phyloP scores from a whole-genome alignment of 192 early-diverging fungal species.

The Backusella australiensis region DNA sequence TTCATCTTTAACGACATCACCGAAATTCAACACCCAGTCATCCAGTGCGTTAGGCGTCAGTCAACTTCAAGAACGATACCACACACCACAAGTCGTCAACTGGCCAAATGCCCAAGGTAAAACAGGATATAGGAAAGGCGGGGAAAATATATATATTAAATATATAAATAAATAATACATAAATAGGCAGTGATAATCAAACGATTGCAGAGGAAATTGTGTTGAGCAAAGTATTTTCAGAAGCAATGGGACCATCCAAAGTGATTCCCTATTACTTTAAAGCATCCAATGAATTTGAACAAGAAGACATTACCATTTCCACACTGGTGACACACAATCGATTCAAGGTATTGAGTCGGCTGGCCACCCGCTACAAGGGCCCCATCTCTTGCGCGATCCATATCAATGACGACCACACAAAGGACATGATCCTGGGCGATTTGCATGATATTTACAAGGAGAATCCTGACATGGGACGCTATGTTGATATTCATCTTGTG shows the following conservation, averaged over 20 bases:
- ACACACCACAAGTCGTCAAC: constrained; percentile 27
- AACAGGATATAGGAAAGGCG: no score
- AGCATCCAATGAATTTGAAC: constrained; percentile 41
- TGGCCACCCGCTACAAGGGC: constrained; percentile 51
- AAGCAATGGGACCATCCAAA: constrained; percentile 58
- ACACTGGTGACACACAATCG: constrained; percentile 59
- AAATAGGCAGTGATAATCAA: constrained; percentile 8
- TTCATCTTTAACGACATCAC: neutral
- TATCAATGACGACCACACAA: constrained; percentile 50
- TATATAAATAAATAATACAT: neutral
- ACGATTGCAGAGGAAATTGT: constrained; percentile 50
- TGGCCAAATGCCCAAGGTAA: constrained; percentile 37
- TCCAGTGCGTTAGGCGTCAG: constrained; percentile 11
- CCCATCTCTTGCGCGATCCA: constrained; percentile 61
- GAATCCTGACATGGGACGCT: constrained; percentile 47
- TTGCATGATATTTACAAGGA: constrained; percentile 48
- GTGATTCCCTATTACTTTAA: constrained; percentile 62
- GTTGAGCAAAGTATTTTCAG: constrained; percentile 55
- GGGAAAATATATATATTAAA: neutral
- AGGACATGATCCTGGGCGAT: constrained; percentile 45
- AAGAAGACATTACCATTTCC: constrained; percentile 58
- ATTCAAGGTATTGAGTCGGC: constrained; percentile 47
- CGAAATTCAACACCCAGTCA: neutral
- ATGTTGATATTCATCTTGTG: constrained; percentile 60
- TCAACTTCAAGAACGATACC: constrained; percentile 21